These are phyloP conservation scores for Fusarium clavum DNA, from an alignment of 2,329 filamentous ascomycete genomes.

Conservation along the genomic window DNA sequence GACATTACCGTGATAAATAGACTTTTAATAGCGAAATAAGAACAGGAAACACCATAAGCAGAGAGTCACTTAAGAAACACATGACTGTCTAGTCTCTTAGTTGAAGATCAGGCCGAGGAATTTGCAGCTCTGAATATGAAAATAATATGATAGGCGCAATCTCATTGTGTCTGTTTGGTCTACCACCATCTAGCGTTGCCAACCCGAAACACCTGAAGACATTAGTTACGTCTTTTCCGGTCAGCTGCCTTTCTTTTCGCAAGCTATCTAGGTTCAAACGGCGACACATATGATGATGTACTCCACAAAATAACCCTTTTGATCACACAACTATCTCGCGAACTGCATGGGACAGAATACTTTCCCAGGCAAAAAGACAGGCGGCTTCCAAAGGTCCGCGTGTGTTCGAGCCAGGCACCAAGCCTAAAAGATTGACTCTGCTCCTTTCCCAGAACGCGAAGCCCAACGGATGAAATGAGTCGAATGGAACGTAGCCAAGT, in stretches of 20 bases:
- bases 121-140: background rate
- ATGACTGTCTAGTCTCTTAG: background rate
- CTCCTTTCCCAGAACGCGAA: conserved; percentile 36
- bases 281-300: too few relatives aligned
- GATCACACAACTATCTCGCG: too few relatives aligned
- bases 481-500: background rate
- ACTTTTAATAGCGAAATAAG: conserved; percentile 41
- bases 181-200: background rate
- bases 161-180: background rate
- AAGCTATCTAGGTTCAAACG: background rate
- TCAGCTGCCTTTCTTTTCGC: background rate
- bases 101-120: background rate
- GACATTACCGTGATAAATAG: conserved; percentile 52
- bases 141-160: background rate
- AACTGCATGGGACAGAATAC: background rate
- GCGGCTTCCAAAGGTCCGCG: background rate
- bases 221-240: background rate
- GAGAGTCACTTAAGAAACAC: background rate
- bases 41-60: background rate
- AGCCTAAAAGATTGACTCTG: conserved; percentile 30
- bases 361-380: conserved; percentile 16
- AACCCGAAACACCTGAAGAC: background rate
- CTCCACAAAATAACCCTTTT: too few relatives aligned
- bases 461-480: conserved; percentile 32
- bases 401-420: background rate